Evolutionary conservation across 306 rosid genomes (phyloP).

Genomic region (Hippophae tibetana): DNA sequence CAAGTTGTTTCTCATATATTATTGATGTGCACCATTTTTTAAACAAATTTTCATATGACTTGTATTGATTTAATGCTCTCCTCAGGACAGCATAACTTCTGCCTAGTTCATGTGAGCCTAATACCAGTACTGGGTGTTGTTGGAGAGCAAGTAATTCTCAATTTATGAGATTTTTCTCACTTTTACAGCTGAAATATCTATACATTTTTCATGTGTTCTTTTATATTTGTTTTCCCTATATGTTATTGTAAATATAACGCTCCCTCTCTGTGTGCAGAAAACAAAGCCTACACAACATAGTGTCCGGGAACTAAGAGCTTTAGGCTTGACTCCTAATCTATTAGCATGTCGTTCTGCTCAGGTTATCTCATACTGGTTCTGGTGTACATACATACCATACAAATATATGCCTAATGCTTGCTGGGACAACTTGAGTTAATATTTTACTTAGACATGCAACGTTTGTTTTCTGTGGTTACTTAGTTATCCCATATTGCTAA

Average conservation of each 20-base stretch:
- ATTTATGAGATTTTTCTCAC: slow-evolving; percentile 18
- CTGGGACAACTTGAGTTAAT: background rate
- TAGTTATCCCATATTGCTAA: background rate
- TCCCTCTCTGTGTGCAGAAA: slow-evolving; percentile 49
- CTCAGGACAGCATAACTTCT: slow-evolving; percentile 84
- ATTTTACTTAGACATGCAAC: background rate
- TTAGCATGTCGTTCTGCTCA: slow-evolving; percentile 92
- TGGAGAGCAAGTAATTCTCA: slow-evolving; percentile 86
- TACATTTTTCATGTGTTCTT: slow-evolving; percentile 4
- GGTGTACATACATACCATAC: slow-evolving; percentile 9
- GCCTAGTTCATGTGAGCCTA: slow-evolving; percentile 97
- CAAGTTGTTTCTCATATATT: background rate
- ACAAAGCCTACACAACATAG: slow-evolving; percentile 97
- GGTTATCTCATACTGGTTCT: slow-evolving; percentile 26
- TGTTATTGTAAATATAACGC: slow-evolving; percentile 13
- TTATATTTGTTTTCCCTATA: background rate
- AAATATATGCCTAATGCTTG: slow-evolving; percentile 5
- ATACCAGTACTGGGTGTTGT: slow-evolving; percentile 93
- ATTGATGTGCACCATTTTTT: background rate
- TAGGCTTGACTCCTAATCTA: slow-evolving; percentile 94
- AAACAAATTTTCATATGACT: slow-evolving; percentile 1
- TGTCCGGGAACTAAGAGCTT: slow-evolving; percentile 87
- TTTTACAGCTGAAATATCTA: background rate
- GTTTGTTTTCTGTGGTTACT: no score
- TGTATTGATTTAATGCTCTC: slow-evolving; percentile 21